Base-by-base conservation (phyloP, 768 basidiomycete species). In the Mrakia gelida region DNA sequence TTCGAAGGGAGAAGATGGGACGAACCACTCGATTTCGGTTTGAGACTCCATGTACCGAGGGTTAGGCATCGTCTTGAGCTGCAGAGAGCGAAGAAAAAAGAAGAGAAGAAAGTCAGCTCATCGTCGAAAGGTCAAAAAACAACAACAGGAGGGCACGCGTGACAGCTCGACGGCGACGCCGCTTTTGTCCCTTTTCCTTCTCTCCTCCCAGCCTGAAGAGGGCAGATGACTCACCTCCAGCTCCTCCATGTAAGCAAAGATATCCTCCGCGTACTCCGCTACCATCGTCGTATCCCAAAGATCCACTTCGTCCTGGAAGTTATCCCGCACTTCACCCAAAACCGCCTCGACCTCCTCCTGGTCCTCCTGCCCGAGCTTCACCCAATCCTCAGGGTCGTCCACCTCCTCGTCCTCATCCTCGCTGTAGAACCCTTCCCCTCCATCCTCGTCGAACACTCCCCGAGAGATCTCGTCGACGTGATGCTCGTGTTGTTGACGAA, bases 241-340 rank as follows among this genome's bases (percentile, higher is more conserved):
- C 74, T 93, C 90, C 79, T 87, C 87, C 97, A 99, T 99, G 85
- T 98, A 98, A 80, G 90, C 88, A 83, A 98, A 98, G 84, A 99
- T 98, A 77, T 99, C 96, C 21, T 98, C 94, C n/a, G 94, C 88
- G 83, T 99, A 99, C 84, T 99, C 97, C 26, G 95, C 94, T 61
- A 97, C 96, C 95, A 99, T 96, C 0, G 93, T 92, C 62, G 92
- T 91, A 85, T 97, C 94, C 79, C 88, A 88, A 82, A 84, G 90
- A 88, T 93, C 92, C 61, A 89, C 85, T 79, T 96, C 91, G 76
- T 90, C 90, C 56, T 91, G 88, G 84, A 90, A 91, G 54, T 84
- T 85, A 70, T 83, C 84, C 74, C 90, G 89, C 78, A 99, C 86
- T 38, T 88, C 87, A 28, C 90, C 86, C 41, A 98, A 85, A 82